phyloP scores from a whole-genome alignment of 2,329 filamentous ascomycete species.

The Onygenales sp. region DNA sequence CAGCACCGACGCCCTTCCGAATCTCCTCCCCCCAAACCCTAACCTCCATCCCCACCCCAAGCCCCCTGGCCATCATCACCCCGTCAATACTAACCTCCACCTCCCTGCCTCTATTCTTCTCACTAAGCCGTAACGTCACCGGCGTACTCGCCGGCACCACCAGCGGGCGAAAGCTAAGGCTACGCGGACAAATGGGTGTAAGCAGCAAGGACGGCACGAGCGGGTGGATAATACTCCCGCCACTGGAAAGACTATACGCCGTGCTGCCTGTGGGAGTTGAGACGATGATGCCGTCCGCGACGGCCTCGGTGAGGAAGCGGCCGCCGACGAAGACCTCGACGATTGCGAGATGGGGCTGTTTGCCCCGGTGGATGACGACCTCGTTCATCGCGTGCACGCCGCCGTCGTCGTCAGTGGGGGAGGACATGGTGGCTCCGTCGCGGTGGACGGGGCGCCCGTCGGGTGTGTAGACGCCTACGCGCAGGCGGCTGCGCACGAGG shows the following conservation, averaged over 20 bases:
- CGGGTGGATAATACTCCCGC: conserved; percentile 89
- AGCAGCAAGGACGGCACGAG: conserved; percentile 80
- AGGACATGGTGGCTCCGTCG: conserved; percentile 16
- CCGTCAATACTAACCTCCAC: conserved; percentile 75
- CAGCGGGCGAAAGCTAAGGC: conserved; percentile 81
- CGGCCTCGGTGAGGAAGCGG: conserved; percentile 83
- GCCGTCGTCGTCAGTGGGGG: conserved; percentile 27
- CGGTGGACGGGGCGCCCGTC: conserved; percentile 41
- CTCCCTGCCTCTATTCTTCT: conserved; percentile 66
- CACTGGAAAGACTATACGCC: conserved; percentile 86
- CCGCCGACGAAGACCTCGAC: conserved; percentile 87
- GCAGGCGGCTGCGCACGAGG: conserved; percentile 74
- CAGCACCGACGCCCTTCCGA: conserved; percentile 37
- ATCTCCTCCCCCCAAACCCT: conserved; percentile 82
- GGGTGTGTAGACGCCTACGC: conserved; percentile 72
- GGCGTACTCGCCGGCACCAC: conserved; percentile 59
- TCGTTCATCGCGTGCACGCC: conserved; percentile 79
- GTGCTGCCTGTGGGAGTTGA: conserved; percentile 92
- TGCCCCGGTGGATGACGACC: conserved; percentile 83
- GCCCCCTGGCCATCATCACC: conserved; percentile 53
- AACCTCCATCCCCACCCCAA: conserved; percentile 71
- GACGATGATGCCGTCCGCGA: conserved; percentile 90
- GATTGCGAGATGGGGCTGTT: conserved; percentile 79
- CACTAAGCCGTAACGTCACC: conserved; percentile 67
- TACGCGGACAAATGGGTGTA: conserved; percentile 89